Evolutionary conservation across 306 rosid species (phyloP).

Genomic region (Vigna mungo): DNA sequence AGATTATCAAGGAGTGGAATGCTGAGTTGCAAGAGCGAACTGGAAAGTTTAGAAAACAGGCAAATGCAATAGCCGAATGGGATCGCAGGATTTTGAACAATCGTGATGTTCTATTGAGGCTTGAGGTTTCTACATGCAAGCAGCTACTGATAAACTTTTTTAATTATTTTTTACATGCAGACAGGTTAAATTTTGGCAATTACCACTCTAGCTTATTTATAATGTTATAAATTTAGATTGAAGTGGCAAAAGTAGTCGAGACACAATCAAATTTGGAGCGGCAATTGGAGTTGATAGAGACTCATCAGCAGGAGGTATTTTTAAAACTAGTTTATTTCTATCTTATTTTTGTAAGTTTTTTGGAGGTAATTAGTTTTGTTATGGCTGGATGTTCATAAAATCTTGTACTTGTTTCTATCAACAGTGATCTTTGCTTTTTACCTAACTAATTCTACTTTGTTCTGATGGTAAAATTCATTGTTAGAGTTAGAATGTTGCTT

Average conservation of each 20-base stretch:
- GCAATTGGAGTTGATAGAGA: constrained; percentile 90
- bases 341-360: constrained; percentile 11
- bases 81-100: constrained; percentile 89
- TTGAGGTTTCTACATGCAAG: constrained; percentile 65
- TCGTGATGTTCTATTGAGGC: constrained; percentile 84
- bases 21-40: constrained; percentile 93
- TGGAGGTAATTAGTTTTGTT: constrained; percentile 12
- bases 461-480: neutral
- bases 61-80: constrained; percentile 96
- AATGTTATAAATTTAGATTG: constrained; percentile 62
- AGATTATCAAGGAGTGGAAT: constrained; percentile 99
- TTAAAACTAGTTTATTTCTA: constrained; percentile 24
- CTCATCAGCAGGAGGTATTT: constrained; percentile 96
- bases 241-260: constrained; percentile 95
- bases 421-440: neutral
- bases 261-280: constrained; percentile 87
- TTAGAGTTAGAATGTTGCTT: constrained; percentile 20
- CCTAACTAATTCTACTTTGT: constrained; percentile 18
- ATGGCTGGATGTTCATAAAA: constrained; percentile 1
- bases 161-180: constrained; percentile 4
- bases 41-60: constrained; percentile 94
- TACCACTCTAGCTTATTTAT: constrained; percentile 35
- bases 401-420: constrained; percentile 3
- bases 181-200: constrained; percentile 13
- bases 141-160: constrained; percentile 10